Percentiles rank a stretch among this genome's conserved stretches.
These are phyloP conservation scores for Mortierella sp. DNA, from an alignment of 371 early-diverging fungal species.

Conservation along the genomic window DNA sequence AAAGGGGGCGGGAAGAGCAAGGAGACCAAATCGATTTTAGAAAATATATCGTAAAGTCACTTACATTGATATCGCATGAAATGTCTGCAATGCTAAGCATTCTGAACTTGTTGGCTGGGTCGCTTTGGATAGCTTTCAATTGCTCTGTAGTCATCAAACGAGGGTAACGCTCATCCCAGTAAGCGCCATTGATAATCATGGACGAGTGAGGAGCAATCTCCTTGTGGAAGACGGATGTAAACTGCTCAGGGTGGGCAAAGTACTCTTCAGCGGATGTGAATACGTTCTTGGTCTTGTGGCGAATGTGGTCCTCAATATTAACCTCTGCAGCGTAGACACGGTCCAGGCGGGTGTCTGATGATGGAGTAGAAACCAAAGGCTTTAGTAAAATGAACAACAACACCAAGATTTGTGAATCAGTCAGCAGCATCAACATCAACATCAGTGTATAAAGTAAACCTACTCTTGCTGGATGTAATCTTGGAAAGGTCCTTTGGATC, in stretches of 20 bases:
- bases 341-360: slow-evolving; percentile 47
- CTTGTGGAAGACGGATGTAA: slow-evolving; percentile 88
- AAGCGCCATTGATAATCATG: slow-evolving; percentile 94
- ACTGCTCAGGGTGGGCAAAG: slow-evolving; percentile 82
- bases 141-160: slow-evolving; percentile 90
- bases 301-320: slow-evolving; percentile 83
- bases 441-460: slow-evolving; percentile 16
- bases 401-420: background rate
- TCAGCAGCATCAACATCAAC: background rate
- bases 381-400: background rate
- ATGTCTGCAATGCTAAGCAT: slow-evolving; percentile 94
- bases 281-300: slow-evolving; percentile 73
- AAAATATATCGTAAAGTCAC: slow-evolving; percentile 1
- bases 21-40: background rate
- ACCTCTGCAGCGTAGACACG: slow-evolving; percentile 86
- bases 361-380: background rate
- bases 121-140: slow-evolving; percentile 71
- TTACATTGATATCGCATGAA: slow-evolving; percentile 93
- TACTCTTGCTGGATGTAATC: slow-evolving; percentile 77
- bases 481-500: slow-evolving; percentile 83
- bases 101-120: slow-evolving; percentile 71
- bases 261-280: slow-evolving; percentile 79
- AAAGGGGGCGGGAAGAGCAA: background rate
- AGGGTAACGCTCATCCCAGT: slow-evolving; percentile 93
- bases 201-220: slow-evolving; percentile 93